Base-by-base conservation (phyloP, 2,329 filamentous ascomycete genomes). In the Colletotrichum liaoningense region DNA sequence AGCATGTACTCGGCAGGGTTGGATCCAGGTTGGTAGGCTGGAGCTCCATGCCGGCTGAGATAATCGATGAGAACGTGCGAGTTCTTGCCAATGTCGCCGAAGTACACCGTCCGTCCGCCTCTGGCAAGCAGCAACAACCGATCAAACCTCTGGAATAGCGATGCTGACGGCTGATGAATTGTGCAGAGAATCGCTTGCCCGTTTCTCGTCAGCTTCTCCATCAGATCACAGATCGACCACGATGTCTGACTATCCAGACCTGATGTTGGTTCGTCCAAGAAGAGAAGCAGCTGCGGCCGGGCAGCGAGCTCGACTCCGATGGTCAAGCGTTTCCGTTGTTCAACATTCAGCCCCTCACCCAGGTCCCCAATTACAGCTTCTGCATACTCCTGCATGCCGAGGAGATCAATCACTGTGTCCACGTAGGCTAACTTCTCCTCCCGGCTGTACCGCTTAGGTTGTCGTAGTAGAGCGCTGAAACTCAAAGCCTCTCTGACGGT, bases 231-330 rank as follows among this genome's bases (percentile, higher is more conserved):
- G 78, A 95, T 94, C 56, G 92, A 91, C 91, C 92, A 95, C 0
- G 93, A 92, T 1, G 93, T 94, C 78, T 94, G 92, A 77, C 88
- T 91, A 80, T 95, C 93, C 11, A 95, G 86, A 79, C 93, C 93
- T 5, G 92, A 94, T 2, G 93, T 95, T 2, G 93, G 93, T 78
- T 95, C 93, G 77, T 95, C 93, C 19, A 95, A 86, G 84, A 95
- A 95, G 19, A 95, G 87, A 59, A 95, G 87, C 3, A 95, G 83
- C 52, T 92, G 88, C 1, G 93, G 93, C 78, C 93, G 93, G 0
- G 93, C 93, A n/a, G 92, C 93, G 5, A 95, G 84, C 79, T 95
- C 93, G 1, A 95, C 93, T 77, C 92, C 93, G 69, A 95, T 95
- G 0, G 93, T 95, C 14, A 95, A 84, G 75, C 92, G 89, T 59